phyloP scores from a whole-genome alignment of 2,329 filamentous ascomycete species.

The Dothistroma pini region DNA sequence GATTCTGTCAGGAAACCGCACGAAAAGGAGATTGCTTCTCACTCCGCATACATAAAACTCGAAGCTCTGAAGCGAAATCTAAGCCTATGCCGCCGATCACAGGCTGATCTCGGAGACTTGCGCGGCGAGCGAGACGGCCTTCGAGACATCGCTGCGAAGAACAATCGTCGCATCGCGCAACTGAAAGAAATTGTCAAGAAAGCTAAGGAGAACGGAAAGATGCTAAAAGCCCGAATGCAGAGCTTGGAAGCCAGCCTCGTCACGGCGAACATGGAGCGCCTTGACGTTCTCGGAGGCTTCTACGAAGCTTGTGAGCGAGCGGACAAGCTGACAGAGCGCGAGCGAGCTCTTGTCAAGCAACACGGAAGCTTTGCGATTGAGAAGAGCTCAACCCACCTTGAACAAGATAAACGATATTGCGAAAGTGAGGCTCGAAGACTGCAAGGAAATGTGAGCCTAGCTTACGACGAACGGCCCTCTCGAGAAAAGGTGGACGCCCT shows the following conservation, averaged over 20 bases:
- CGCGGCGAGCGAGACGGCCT: constrained; percentile 39
- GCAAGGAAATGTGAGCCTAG: constrained; percentile 2
- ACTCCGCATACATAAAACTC: constrained; percentile 39
- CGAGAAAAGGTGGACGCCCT: neutral
- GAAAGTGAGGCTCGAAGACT: constrained; percentile 12
- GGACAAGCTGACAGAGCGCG: constrained; percentile 30
- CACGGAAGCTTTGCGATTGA: neutral
- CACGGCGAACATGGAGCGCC: constrained; percentile 40
- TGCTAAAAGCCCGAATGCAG: constrained; percentile 37
- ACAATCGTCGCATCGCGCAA: constrained; percentile 38
- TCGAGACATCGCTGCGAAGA: constrained; percentile 36
- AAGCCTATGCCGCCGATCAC: constrained; percentile 33
- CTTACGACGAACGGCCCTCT: neutral
- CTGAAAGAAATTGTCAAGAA: constrained; percentile 41
- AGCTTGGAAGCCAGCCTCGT: constrained; percentile 40
- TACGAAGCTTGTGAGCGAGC: constrained; percentile 36
- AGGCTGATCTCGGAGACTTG: constrained; percentile 35
- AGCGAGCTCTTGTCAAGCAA: constrained; percentile 28
- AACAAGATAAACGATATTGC: constrained; percentile 3
- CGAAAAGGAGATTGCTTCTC: constrained; percentile 38
- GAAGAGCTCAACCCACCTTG: constrained; percentile 7
- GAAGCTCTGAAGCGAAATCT: constrained; percentile 40
- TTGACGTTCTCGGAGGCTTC: constrained; percentile 37
- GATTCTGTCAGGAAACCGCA: constrained; percentile 38
- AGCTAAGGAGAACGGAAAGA: constrained; percentile 36